Percentiles rank a stretch among this genome's conserved stretches.
Evolutionary conservation across 1,284 basidiomycete genomes (phyloP).

Genomic region (Marasmius tenuissimus): DNA sequence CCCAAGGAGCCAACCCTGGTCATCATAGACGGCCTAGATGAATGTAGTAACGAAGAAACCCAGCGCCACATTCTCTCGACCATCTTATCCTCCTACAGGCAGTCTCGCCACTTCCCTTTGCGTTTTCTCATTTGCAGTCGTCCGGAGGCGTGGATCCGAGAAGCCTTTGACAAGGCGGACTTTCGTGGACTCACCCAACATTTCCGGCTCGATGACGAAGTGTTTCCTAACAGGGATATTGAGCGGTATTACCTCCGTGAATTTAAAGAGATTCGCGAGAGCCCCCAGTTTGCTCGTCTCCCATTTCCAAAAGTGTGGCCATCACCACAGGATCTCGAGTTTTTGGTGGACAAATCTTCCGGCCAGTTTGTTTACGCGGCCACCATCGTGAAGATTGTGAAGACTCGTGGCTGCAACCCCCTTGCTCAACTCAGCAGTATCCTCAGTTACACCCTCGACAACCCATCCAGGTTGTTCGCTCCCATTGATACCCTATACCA

Average conservation of each 20-base stretch:
- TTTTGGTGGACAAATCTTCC: constrained; percentile 19
- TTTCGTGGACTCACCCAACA: background rate
- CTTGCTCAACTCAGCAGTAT: constrained; percentile 3
- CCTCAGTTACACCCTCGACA: background rate
- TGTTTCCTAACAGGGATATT: constrained; percentile 10
- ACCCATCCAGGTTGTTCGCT: background rate
- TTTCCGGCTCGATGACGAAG: constrained; percentile 4
- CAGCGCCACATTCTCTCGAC: constrained; percentile 1
- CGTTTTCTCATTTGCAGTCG: constrained; percentile 20
- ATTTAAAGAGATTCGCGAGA: constrained; percentile 7
- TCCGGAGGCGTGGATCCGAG: constrained; percentile 15
- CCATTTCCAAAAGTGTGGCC: constrained; percentile 18
- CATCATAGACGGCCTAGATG: constrained; percentile 20
- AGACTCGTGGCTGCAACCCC: background rate
- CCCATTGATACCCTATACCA: constrained; percentile 9
- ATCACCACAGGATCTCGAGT: constrained; percentile 9
- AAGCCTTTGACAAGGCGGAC: constrained; percentile 8
- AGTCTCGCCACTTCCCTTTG: constrained; percentile 7
- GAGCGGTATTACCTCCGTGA: constrained; percentile 3
- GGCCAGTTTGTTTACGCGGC: constrained; percentile 29
- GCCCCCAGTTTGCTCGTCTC: background rate
- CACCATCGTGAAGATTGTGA: constrained; percentile 24
- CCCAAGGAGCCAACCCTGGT: background rate
- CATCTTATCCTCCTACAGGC: background rate
- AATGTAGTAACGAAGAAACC: constrained; percentile 4